Percentiles rank a stretch among this genome's conserved stretches.
Conservation (phyloP, 1,284 basidiomycete genomes). For the Erythrobasidium hasegawianum region DNA sequence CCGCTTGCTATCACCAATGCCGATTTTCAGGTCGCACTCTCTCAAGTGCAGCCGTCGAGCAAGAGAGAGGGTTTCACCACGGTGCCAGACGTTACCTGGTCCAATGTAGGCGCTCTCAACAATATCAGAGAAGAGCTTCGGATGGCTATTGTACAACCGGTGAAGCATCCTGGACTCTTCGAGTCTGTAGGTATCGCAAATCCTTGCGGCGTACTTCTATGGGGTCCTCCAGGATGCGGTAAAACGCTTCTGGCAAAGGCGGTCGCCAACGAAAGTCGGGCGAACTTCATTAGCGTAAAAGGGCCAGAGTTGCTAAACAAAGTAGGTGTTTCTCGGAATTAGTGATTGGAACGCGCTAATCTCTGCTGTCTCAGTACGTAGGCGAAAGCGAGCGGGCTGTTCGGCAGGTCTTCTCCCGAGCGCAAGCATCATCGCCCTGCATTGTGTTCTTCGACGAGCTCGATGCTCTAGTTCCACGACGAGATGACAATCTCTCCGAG, state of each 20-base stretch:
- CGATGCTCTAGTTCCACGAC: conserved; percentile 87
- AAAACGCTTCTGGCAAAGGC: conserved; percentile 95
- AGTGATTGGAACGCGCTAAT: background rate
- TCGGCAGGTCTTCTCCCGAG: conserved; percentile 84
- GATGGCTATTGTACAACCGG: conserved; percentile 96
- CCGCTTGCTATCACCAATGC: conserved; percentile 71
- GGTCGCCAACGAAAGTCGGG: conserved; percentile 87
- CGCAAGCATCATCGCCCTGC: conserved; percentile 80
- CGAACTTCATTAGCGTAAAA: conserved; percentile 96
- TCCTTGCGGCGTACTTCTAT: conserved; percentile 87
- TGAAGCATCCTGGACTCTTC: conserved; percentile 84
- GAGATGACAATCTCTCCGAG: conserved; percentile 90
- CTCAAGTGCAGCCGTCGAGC: conserved; percentile 86
- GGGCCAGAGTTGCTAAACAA: conserved; percentile 96
- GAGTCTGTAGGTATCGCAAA: conserved; percentile 77
- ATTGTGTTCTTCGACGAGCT: conserved; percentile 95
- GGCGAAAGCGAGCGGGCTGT: conserved; percentile 96
- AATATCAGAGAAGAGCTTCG: conserved; percentile 82
- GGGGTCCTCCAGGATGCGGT: conserved; percentile 97
- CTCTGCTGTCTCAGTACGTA: conserved; percentile 67
- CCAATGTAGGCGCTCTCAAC: conserved; percentile 88
- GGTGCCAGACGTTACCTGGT: conserved; percentile 91
- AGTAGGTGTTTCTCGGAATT: conserved; percentile 53
- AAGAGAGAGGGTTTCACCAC: conserved; percentile 97
- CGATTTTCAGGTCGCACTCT: conserved; percentile 76